Percentiles rank a stretch among this genome's conserved stretches.
phyloP scores from a whole-genome alignment of 2,329 filamentous ascomycete genomes.

The Claviceps humidiphila region DNA sequence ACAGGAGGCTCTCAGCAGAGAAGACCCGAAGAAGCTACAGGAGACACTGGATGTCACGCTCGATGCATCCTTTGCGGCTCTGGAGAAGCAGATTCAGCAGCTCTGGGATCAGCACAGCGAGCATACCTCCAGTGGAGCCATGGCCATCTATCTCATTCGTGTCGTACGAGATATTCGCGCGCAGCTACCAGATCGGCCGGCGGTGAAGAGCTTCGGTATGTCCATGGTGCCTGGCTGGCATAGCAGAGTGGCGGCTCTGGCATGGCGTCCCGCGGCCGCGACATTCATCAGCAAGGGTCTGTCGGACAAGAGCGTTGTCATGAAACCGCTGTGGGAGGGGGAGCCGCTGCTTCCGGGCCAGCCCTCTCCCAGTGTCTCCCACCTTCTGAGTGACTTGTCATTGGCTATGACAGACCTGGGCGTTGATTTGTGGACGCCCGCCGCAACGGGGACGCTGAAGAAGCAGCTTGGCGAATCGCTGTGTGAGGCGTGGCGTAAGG shows the following conservation, averaged over 20 bases:
- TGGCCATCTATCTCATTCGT: constrained; percentile 57
- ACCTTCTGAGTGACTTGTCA: constrained; percentile 53
- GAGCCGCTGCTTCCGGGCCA: constrained; percentile 61
- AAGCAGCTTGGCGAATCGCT: constrained; percentile 37
- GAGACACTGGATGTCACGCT: constrained; percentile 45
- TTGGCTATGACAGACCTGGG: constrained; percentile 57
- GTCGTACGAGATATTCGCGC: constrained; percentile 61
- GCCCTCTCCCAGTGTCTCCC: constrained; percentile 62
- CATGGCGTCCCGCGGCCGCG: constrained; percentile 36
- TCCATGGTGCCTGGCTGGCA: constrained; percentile 53
- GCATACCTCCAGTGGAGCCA: constrained; percentile 33
- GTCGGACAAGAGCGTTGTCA: constrained; percentile 36
- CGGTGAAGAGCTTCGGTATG: constrained; percentile 42
- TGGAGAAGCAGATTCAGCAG: constrained; percentile 41
- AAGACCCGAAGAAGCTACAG: constrained; percentile 54
- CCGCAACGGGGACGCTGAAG: constrained; percentile 53
- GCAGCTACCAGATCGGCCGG: constrained; percentile 42
- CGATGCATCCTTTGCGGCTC: constrained; percentile 39
- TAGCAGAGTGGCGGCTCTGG: constrained; percentile 39
- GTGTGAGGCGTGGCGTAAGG: constrained; percentile 31
- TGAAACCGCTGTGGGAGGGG: constrained; percentile 68
- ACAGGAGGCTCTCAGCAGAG: constrained; percentile 54
- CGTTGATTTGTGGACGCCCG: constrained; percentile 67
- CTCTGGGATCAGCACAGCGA: constrained; percentile 36
- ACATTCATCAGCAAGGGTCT: constrained; percentile 30